A percentile compares a stretch with the other conserved stretches of the same genome.
These are phyloP conservation scores for Umbelopsis sp. DNA, from an alignment of 371 early-diverging fungal species.

Conservation along the genomic window DNA sequence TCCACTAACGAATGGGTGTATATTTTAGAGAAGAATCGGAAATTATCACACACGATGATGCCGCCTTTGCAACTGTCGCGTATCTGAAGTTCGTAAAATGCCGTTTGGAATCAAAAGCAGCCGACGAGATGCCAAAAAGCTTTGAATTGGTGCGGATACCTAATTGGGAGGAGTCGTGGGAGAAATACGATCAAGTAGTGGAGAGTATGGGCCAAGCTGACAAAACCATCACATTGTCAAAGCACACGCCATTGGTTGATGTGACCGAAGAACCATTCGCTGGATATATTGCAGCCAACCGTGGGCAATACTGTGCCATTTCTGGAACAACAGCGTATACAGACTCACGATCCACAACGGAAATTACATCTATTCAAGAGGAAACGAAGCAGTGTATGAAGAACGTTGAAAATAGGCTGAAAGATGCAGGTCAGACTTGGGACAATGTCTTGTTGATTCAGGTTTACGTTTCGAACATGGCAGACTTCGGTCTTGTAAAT, in stretches of 20 bases:
- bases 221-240: not conserved
- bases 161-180: constrained; percentile 28
- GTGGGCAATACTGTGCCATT: constrained; percentile 31
- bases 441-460: constrained; percentile 63
- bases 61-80: constrained; percentile 83
- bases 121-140: constrained; percentile 32
- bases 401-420: constrained; percentile 30
- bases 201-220: constrained; percentile 15
- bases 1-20: too few species aligned
- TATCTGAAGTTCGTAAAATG: constrained; percentile 72
- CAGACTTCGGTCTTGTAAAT: constrained; percentile 66
- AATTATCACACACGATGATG: constrained; percentile 78
- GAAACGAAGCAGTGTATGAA: constrained; percentile 46
- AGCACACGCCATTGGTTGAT: not conserved
- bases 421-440: constrained; percentile 34
- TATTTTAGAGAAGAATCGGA: constrained; percentile 66
- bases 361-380: constrained; percentile 34
- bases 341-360: not conserved
- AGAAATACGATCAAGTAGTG: constrained; percentile 23
- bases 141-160: constrained; percentile 13
- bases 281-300: not conserved
- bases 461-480: constrained; percentile 68
- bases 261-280: not conserved
- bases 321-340: constrained; percentile 43
- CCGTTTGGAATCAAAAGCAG: constrained; percentile 60